A percentile compares a stretch with the other conserved stretches of the same genome.
Conservation (phyloP, 805 yeast species). For the Sugiyamaella mastotermitis region DNA sequence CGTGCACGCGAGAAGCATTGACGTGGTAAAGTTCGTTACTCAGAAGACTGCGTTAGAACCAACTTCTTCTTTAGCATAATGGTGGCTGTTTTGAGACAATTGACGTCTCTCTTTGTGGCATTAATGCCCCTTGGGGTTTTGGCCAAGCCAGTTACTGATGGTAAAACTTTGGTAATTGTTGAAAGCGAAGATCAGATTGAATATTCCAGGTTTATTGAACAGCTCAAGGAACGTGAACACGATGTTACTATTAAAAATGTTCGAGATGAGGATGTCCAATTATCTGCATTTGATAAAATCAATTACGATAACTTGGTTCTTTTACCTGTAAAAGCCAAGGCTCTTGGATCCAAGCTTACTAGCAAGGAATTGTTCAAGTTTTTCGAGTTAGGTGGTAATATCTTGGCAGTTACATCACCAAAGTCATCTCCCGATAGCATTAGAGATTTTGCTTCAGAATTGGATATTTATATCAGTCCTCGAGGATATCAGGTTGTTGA, state of each 20-base stretch:
- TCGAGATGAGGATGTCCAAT: slow-evolving; percentile 26
- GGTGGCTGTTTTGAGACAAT: no score
- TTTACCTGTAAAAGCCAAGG: slow-evolving; percentile 47
- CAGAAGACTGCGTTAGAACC: no score
- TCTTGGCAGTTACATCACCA: slow-evolving; percentile 56
- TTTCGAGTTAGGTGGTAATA: slow-evolving; percentile 65
- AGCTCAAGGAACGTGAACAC: slow-evolving; percentile 31
- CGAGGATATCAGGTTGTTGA: slow-evolving; percentile 60
- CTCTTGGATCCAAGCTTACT: slow-evolving; percentile 35
- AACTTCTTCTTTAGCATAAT: no score
- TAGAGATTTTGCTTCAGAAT: slow-evolving; percentile 62
- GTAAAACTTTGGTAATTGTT: slow-evolving; percentile 27
- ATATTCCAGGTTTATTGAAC: slow-evolving; percentile 15
- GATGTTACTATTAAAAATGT: slow-evolving; percentile 29
- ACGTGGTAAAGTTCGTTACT: no score
- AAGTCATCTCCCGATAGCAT: slow-evolving; percentile 52
- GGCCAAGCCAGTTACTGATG: slow-evolving; percentile 14
- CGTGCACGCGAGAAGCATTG: no score
- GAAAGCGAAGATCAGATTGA: slow-evolving; percentile 26
- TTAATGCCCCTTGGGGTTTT: neutral
- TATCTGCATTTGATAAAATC: slow-evolving; percentile 40
- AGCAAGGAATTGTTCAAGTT: slow-evolving; percentile 52
- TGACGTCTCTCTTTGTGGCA: no score
- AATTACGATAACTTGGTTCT: slow-evolving; percentile 51
- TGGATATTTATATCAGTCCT: slow-evolving; percentile 83